These are phyloP conservation scores for Rhododendron simsii DNA, from an alignment of 148 eudicot species.

Conservation along the genomic window DNA sequence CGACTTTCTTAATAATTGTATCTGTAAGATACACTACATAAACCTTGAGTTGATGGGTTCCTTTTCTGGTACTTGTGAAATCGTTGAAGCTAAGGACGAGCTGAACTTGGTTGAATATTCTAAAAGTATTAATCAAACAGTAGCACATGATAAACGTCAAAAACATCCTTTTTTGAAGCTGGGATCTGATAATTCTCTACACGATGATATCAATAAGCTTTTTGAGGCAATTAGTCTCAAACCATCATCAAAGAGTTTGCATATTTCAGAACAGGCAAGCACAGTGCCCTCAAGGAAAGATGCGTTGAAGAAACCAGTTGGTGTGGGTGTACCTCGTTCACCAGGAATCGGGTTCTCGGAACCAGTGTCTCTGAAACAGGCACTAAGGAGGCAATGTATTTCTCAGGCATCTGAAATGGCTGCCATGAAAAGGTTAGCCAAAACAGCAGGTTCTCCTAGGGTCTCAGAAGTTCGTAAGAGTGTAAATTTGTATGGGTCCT, in stretches of 20 bases:
- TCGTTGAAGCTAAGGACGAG: slow-evolving; percentile 64
- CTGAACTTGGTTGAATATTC: slow-evolving; percentile 21
- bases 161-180: slow-evolving; percentile 41
- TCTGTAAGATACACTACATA: not conserved
- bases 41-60: slow-evolving; percentile 11
- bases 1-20: not conserved
- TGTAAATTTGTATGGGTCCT: slow-evolving; percentile 50
- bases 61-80: slow-evolving; percentile 58
- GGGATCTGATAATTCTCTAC: slow-evolving; percentile 46
- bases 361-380: slow-evolving; percentile 78
- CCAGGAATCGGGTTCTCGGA: slow-evolving; percentile 71
- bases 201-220: slow-evolving; percentile 86
- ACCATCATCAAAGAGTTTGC: slow-evolving; percentile 42
- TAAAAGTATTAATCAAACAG: slow-evolving; percentile 23
- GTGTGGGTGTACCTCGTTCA: slow-evolving; percentile 42
- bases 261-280: slow-evolving; percentile 30
- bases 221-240: slow-evolving; percentile 70
- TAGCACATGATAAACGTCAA: slow-evolving; percentile 35
- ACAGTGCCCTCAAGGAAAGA: slow-evolving; percentile 38
- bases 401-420: slow-evolving; percentile 98
- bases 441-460: slow-evolving; percentile 51
- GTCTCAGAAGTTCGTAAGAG: slow-evolving; percentile 60
- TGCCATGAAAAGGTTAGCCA: slow-evolving; percentile 58
- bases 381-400: slow-evolving; percentile 83
- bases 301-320: slow-evolving; percentile 58